Conservation (phyloP, 768 basidiomycete species). For the Kwoniella dendrophila region DNA sequence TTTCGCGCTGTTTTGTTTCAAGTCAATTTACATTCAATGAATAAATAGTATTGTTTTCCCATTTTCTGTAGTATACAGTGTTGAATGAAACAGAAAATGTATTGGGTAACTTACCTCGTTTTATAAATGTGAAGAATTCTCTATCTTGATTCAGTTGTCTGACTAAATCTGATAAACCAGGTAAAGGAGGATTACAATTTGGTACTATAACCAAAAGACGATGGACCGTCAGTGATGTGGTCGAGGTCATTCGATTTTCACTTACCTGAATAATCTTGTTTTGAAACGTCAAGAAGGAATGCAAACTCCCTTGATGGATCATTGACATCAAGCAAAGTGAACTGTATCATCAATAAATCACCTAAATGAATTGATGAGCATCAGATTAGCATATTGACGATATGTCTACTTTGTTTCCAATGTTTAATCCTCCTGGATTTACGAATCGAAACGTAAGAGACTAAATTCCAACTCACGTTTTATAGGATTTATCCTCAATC, state of each 20-base stretch:
- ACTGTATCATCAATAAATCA: constrained; percentile 73
- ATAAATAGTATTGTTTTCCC: neutral
- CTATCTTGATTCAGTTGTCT: constrained; percentile 70
- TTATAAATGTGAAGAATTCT: constrained; percentile 73
- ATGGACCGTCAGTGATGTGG: no score
- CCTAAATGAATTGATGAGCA: no score
- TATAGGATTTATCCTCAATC: constrained; percentile 76
- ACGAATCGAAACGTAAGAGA: no score
- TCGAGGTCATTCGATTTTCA: no score
- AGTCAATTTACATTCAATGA: no score
- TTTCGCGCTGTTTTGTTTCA: constrained; percentile 33
- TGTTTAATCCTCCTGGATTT: no score
- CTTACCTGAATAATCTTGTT: constrained; percentile 68
- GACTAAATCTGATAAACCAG: constrained; percentile 68
- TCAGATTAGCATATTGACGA: no score
- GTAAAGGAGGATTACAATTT: constrained; percentile 73
- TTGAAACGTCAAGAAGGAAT: constrained; percentile 74
- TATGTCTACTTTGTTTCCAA: no score
- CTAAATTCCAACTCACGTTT: constrained; percentile 58
- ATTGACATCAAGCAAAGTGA: constrained; percentile 66
- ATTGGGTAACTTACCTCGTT: constrained; percentile 55
- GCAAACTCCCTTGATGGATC: constrained; percentile 69
- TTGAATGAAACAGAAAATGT: neutral
- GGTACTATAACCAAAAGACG: constrained; percentile 68
- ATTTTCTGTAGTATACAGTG: neutral